These are phyloP conservation scores for Scalesia atractyloides DNA, from an alignment of 129 eudicot species.

Conservation along the genomic window DNA sequence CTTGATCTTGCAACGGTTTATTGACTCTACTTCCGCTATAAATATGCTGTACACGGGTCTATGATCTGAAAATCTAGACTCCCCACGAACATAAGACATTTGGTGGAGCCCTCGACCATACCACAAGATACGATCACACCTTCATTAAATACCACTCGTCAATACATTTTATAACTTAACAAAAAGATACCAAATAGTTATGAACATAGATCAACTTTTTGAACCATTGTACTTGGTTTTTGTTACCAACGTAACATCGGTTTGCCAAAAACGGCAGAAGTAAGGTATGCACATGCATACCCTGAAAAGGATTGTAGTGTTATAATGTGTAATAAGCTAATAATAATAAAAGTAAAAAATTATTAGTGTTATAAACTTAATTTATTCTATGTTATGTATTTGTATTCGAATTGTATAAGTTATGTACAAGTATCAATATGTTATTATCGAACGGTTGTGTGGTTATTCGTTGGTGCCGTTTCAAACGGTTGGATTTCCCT, in stretches of 20 bases:
- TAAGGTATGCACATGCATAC: not conserved
- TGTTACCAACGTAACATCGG: too few species aligned
- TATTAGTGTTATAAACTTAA: too few species aligned
- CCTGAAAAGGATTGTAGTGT: not conserved
- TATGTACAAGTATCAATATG: too few species aligned
- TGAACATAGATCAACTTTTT: not conserved
- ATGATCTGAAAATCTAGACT: conserved; percentile 85
- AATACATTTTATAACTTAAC: not conserved
- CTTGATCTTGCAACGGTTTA: conserved; percentile 62
- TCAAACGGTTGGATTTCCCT: too few species aligned
- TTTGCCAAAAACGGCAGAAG: not conserved
- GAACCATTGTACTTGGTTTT: too few species aligned
- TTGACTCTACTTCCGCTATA: conserved; percentile 80
- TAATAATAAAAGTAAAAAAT: not conserved
- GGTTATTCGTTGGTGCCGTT: too few species aligned
- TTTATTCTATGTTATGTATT: too few species aligned
- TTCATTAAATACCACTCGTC: conserved; percentile 24
- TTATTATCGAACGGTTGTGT: too few species aligned
- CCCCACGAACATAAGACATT: conserved; percentile 82
- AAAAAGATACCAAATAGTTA: not conserved
- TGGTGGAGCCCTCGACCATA: conserved; percentile 76
- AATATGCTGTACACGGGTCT: conserved; percentile 79
- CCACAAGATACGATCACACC: conserved; percentile 98
- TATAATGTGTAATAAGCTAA: not conserved
- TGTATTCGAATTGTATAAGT: too few species aligned